These are phyloP conservation scores for Lipomyces spencermartinsiae DNA, from an alignment of 805 yeast genomes.

Conservation along the genomic window DNA sequence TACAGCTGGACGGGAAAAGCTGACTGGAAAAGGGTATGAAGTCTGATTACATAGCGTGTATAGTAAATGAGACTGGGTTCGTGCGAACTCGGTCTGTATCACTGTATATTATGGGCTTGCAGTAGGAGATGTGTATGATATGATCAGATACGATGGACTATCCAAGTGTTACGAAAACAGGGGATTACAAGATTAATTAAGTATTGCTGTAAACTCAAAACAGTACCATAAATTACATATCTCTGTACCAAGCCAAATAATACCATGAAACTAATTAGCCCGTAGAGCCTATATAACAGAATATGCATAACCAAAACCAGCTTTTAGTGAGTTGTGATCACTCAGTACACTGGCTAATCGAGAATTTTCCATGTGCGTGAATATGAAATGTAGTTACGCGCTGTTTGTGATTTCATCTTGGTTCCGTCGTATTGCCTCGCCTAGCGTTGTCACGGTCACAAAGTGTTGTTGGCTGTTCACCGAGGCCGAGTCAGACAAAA, in stretches of 20 bases:
- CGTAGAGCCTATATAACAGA: background rate
- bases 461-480: slow-evolving; percentile 5
- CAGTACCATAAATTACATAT: background rate
- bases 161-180: no score
- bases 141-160: background rate
- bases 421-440: slow-evolving; percentile 24
- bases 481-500: background rate
- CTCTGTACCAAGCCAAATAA: background rate
- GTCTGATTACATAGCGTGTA: background rate
- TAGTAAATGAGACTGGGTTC: background rate
- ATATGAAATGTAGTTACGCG: background rate
- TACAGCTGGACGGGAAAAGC: background rate
- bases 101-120: background rate
- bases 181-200: background rate
- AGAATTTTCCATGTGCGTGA: background rate
- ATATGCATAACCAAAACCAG: background rate
- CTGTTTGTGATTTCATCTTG: slow-evolving; percentile 16
- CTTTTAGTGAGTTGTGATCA: background rate
- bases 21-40: background rate
- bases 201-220: background rate
- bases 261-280: background rate
- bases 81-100: background rate
- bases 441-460: slow-evolving; percentile 22
- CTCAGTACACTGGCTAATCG: background rate
- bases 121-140: background rate